Evolutionary conservation across 345 rosid species (phyloP).

Genomic region (Schrenkiella parvula): DNA sequence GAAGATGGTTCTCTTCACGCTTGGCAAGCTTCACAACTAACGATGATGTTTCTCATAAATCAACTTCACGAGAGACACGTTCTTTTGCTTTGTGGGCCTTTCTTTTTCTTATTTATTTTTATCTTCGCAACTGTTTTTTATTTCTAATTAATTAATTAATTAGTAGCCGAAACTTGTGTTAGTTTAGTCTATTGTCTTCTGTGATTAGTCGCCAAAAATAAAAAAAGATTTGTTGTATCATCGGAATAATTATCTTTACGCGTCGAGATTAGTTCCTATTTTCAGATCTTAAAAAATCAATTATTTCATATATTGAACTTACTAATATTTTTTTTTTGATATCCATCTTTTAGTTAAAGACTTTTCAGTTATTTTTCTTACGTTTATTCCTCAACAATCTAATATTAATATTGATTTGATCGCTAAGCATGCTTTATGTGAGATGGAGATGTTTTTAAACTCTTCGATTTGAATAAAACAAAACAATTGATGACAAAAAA

Average conservation of each 20-base stretch:
- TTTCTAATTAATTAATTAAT: no score
- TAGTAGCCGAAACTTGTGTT: background rate
- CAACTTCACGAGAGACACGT: slow-evolving; percentile 18
- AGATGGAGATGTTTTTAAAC: no score
- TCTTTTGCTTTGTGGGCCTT: background rate
- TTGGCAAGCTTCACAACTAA: slow-evolving; percentile 22
- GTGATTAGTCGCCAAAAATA: background rate
- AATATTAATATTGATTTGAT: no score
- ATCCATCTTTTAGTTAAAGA: no score
- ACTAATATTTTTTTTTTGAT: no score
- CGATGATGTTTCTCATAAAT: background rate
- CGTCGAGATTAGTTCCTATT: background rate
- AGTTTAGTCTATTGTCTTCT: background rate
- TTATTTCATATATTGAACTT: no score
- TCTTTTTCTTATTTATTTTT: background rate
- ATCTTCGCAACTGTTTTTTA: background rate
- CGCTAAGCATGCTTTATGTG: no score
- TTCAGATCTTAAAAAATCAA: background rate
- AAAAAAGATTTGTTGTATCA: background rate
- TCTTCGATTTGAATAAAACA: no score
- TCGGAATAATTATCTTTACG: slow-evolving; percentile 2
- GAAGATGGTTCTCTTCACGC: slow-evolving; percentile 21
- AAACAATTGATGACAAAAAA: no score
- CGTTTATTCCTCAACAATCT: no score
- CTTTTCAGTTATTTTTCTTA: no score